Evolutionary conservation across 2,329 filamentous ascomycete genomes (phyloP).

Genomic region (Colletotrichum incanum): DNA sequence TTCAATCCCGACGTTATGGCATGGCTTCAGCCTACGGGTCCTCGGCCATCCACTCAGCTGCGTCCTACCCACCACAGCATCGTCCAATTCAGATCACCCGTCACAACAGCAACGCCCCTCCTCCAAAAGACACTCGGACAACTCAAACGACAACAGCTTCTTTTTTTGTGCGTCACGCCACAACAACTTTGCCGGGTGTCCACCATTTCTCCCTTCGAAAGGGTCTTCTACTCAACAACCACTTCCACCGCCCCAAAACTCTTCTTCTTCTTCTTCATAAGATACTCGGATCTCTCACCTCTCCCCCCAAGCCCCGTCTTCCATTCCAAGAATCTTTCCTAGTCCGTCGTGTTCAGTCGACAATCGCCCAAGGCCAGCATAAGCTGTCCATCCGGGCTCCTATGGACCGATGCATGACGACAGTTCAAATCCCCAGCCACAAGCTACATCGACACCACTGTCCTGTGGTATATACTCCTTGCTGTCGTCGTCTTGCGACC

Average conservation of each 20-base stretch:
- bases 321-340: conserved; percentile 30
- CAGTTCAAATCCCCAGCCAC: conserved; percentile 25
- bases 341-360: conserved; percentile 9
- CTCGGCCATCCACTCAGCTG: background rate
- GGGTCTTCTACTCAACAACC: conserved; percentile 45
- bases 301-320: conserved; percentile 27
- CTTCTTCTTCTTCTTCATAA: conserved; percentile 42
- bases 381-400: background rate
- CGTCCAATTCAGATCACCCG: conserved; percentile 34
- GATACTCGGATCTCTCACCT: conserved; percentile 42
- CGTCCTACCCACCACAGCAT: conserved; percentile 6
- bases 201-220: conserved; percentile 41
- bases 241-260: conserved; percentile 45
- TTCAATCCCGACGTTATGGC: background rate
- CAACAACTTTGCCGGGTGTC: conserved; percentile 43
- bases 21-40: background rate
- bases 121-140: conserved; percentile 29
- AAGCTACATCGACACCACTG: conserved; percentile 14
- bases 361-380: background rate
- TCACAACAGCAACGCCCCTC: conserved; percentile 40
- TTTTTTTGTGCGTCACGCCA: conserved; percentile 44
- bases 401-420: conserved; percentile 3
- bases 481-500: conserved; percentile 16
- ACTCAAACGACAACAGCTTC: conserved; percentile 39
- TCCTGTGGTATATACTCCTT: conserved; percentile 6